phyloP scores from a whole-genome alignment of 768 basidiomycete species.

The Cystofilobasidium ferigula region DNA sequence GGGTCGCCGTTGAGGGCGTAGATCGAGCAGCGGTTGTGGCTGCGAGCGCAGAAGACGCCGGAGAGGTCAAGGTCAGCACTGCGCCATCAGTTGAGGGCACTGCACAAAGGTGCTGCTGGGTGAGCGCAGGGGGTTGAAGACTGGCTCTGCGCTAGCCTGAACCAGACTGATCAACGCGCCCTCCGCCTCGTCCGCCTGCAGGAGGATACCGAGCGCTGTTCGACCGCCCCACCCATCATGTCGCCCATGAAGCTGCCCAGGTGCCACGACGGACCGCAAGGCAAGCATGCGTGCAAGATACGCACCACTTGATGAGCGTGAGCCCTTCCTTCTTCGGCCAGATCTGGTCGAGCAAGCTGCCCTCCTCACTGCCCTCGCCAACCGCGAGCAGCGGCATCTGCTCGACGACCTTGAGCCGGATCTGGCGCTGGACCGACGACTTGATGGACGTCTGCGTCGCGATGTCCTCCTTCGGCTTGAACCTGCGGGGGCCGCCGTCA shows the following conservation, averaged over 20 bases:
- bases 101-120: not conserved
- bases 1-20: constrained; percentile 80
- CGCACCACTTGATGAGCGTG: constrained; percentile 84
- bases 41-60: constrained; percentile 35
- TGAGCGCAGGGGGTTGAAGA: no score
- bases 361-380: constrained; percentile 30
- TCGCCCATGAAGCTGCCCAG: no score
- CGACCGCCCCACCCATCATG: no score
- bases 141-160: no score
- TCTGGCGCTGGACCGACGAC: constrained; percentile 80
- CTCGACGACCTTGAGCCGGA: constrained; percentile 64
- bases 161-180: no score
- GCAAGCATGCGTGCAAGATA: no score
- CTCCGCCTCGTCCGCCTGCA: no score
- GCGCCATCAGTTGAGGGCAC: not conserved
- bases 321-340: constrained; percentile 99
- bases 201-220: no score
- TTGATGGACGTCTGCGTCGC: constrained; percentile 84
- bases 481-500: constrained; percentile 34
- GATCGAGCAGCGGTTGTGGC: constrained; percentile 90
- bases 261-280: no score
- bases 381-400: constrained; percentile 55
- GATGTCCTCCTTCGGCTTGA: constrained; percentile 56
- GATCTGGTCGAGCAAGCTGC: constrained; percentile 64
- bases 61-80: not conserved